Evolutionary conservation across 2,329 filamentous ascomycete genomes (phyloP).

Genomic region (Didymella glomerata): DNA sequence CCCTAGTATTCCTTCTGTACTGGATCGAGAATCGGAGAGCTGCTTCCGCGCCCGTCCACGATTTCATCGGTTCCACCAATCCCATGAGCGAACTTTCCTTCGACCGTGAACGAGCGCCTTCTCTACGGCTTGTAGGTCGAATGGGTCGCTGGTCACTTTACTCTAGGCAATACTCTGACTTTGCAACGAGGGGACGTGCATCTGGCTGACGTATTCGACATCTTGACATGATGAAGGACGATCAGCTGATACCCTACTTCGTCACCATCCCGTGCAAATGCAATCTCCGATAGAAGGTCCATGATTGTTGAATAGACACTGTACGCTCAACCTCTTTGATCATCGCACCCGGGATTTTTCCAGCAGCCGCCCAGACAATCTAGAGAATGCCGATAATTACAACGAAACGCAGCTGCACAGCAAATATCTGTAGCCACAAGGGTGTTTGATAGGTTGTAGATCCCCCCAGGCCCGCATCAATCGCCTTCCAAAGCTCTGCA

Average conservation of each 20-base stretch:
- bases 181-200: not conserved
- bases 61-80: conserved; percentile 10
- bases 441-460: too few relatives aligned
- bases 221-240: not conserved
- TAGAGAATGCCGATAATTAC: too few relatives aligned
- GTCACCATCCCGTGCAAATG: not conserved
- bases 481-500: not conserved
- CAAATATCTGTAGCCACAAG: too few relatives aligned
- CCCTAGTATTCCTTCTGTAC: conserved; percentile 28
- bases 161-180: conserved; percentile 1
- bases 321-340: not conserved
- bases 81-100: not conserved
- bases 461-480: not conserved
- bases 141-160: conserved; percentile 23
- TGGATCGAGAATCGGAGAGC: conserved; percentile 32
- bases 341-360: too few relatives aligned
- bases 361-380: not conserved
- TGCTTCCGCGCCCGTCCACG: conserved; percentile 28
- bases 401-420: too few relatives aligned
- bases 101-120: conserved; percentile 10
- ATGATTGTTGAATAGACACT: not conserved
- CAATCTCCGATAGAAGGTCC: too few relatives aligned
- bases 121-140: conserved; percentile 20
- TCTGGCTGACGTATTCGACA: not conserved
- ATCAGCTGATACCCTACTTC: not conserved